These are phyloP conservation scores for Coemansia erecta DNA, from an alignment of 192 early-diverging fungal species.

Conservation along the genomic window DNA sequence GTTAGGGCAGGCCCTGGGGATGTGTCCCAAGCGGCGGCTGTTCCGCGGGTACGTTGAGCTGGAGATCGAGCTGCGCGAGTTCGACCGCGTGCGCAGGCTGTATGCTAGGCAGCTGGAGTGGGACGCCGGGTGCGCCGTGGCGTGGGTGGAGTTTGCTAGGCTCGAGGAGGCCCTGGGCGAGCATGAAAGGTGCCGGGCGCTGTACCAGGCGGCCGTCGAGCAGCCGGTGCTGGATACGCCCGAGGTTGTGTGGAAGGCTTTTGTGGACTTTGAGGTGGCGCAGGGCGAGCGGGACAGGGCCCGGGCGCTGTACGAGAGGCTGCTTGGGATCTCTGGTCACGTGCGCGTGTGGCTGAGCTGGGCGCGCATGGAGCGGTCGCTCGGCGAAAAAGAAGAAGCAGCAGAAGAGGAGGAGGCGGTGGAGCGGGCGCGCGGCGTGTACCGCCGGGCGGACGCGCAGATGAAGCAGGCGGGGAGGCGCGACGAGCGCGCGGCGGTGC, in stretches of 20 bases:
- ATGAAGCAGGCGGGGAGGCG: slow-evolving; percentile 73
- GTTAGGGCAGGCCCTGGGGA: slow-evolving; percentile 82
- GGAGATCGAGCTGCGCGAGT: slow-evolving; percentile 90
- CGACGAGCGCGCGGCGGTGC: slow-evolving; percentile 68
- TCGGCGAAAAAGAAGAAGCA: too few relatives aligned
- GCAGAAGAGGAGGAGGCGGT: not conserved
- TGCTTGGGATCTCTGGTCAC: slow-evolving; percentile 85
- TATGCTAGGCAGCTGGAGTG: slow-evolving; percentile 92
- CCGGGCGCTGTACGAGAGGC: slow-evolving; percentile 75
- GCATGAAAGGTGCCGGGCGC: slow-evolving; percentile 74
- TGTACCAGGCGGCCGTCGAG: slow-evolving; percentile 88
- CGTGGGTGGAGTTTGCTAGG: slow-evolving; percentile 97
- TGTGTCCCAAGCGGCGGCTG: slow-evolving; percentile 86
- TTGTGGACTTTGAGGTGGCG: slow-evolving; percentile 91
- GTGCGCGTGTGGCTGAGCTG: slow-evolving; percentile 97
- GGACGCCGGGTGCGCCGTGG: slow-evolving; percentile 80
- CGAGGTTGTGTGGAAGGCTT: slow-evolving; percentile 97
- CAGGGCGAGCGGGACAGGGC: slow-evolving; percentile 80
- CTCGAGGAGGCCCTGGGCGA: slow-evolving; percentile 86
- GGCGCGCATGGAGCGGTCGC: slow-evolving; percentile 84
- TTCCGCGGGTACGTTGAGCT: slow-evolving; percentile 97
- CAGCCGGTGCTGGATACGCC: slow-evolving; percentile 96
- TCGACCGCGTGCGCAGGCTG: slow-evolving; percentile 85
- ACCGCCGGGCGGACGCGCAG: slow-evolving; percentile 67
- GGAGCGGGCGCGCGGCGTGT: slow-evolving; percentile 67